These are phyloP conservation scores for Talaromyces proteolyticus DNA, from an alignment of 495 filamentous ascomycete species.

Conservation along the genomic window DNA sequence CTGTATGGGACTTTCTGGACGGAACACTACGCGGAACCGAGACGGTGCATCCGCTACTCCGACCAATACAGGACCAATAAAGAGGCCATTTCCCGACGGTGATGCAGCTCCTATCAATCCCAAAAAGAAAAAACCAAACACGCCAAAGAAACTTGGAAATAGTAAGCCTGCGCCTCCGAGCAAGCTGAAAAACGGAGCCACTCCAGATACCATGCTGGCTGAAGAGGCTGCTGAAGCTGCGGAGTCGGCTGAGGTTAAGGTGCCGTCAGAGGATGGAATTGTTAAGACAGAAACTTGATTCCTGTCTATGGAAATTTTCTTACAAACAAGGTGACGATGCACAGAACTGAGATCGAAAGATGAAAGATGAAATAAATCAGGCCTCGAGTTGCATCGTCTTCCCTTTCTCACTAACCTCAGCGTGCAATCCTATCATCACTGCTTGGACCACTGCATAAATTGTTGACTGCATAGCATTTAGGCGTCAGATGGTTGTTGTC, in stretches of 20 bases:
- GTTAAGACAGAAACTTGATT: slow-evolving; percentile 4
- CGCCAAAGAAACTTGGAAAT: slow-evolving; percentile 30
- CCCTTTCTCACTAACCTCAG: too few relatives aligned
- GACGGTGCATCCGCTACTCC: slow-evolving; percentile 22
- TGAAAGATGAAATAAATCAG: not conserved
- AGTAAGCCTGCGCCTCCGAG: slow-evolving; percentile 36
- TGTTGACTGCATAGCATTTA: slow-evolving; percentile 2
- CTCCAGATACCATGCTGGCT: slow-evolving; percentile 8
- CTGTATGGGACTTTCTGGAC: slow-evolving; percentile 70
- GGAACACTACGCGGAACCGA: slow-evolving; percentile 55
- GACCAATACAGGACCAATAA: slow-evolving; percentile 31
- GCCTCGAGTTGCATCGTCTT: not conserved
- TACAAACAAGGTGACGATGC: not conserved
- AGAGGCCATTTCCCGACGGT: slow-evolving; percentile 33
- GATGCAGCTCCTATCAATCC: slow-evolving; percentile 29
- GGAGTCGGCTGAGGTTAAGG: slow-evolving; percentile 1
- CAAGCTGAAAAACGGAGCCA: slow-evolving; percentile 35
- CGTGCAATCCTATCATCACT: not conserved
- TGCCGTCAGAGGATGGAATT: slow-evolving; percentile 1
- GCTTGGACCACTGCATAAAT: not conserved
- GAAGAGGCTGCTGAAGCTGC: slow-evolving; percentile 10
- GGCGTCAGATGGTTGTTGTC: not conserved
- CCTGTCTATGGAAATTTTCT: not conserved
- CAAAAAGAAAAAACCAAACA: slow-evolving; percentile 42
- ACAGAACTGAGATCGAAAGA: not conserved